phyloP scores from a whole-genome alignment of 2,329 filamentous ascomycete species.

The Colletotrichum neosansevieriae region DNA sequence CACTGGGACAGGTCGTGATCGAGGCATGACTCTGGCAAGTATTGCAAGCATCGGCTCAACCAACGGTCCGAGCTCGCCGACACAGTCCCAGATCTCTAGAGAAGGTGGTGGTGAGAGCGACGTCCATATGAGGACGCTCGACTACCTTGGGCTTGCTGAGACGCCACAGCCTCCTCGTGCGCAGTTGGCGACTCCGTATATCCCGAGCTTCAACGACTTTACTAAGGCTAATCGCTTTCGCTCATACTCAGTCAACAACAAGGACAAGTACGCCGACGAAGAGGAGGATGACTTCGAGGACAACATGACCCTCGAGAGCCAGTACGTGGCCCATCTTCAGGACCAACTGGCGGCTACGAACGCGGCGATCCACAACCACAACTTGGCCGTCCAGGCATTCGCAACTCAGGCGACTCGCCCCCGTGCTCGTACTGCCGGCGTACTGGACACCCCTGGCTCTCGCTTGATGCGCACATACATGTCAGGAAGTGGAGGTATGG shows the following conservation, averaged over 20 bases:
- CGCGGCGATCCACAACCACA: slow-evolving; percentile 87
- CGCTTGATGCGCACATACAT: slow-evolving; percentile 78
- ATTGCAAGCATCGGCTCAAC: slow-evolving; percentile 85
- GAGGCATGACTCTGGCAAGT: slow-evolving; percentile 85
- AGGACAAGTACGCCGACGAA: slow-evolving; percentile 94
- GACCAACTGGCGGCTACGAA: slow-evolving; percentile 74
- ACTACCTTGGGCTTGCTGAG: slow-evolving; percentile 95
- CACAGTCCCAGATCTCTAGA: slow-evolving; percentile 86
- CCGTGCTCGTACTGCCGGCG: slow-evolving; percentile 89
- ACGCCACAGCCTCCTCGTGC: slow-evolving; percentile 86
- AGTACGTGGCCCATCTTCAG: slow-evolving; percentile 72
- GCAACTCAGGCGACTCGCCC: slow-evolving; percentile 88
- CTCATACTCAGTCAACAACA: slow-evolving; percentile 98
- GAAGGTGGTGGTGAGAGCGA: slow-evolving; percentile 89
- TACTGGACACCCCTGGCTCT: slow-evolving; percentile 82
- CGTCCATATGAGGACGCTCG: slow-evolving; percentile 88
- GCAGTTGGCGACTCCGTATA: slow-evolving; percentile 79
- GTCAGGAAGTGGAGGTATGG: slow-evolving; percentile 77
- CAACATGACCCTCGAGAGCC: slow-evolving; percentile 63
- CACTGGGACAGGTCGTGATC: slow-evolving; percentile 74
- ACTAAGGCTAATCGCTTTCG: slow-evolving; percentile 89
- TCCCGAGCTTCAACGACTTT: slow-evolving; percentile 77
- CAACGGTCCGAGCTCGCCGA: slow-evolving; percentile 88
- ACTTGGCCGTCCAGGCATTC: slow-evolving; percentile 92
- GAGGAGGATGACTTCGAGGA: slow-evolving; percentile 83